phyloP scores from a whole-genome alignment of 371 early-diverging fungal genomes.

The Mucor saturninus region DNA sequence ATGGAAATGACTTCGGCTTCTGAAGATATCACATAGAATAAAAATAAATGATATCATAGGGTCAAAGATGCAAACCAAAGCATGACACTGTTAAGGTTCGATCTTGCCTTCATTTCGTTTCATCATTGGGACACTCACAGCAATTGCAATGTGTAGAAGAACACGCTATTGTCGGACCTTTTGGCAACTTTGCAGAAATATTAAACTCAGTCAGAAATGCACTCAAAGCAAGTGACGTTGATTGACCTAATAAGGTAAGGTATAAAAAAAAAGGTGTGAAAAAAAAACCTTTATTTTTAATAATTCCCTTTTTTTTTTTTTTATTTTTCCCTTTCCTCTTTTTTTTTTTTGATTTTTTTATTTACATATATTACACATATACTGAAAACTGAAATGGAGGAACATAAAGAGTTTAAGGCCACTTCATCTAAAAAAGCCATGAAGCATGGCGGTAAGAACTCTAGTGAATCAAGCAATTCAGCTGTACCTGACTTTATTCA shows the following conservation, averaged over 20 bases:
- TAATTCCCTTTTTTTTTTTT: not conserved
- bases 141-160: too few relatives aligned
- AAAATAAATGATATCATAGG: too few relatives aligned
- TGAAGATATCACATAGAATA: too few relatives aligned
- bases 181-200: not conserved
- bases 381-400: not conserved
- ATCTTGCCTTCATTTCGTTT: too few relatives aligned
- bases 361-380: too few relatives aligned
- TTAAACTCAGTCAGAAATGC: not conserved
- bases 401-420: not conserved
- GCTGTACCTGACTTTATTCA: conserved; percentile 53
- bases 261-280: not conserved
- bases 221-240: conserved; percentile 8
- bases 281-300: not conserved
- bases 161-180: not conserved
- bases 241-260: conserved; percentile 5
- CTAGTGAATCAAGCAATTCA: conserved; percentile 8
- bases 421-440: conserved; percentile 1
- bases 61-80: too few relatives aligned
- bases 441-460: conserved; percentile 13
- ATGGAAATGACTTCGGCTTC: too few relatives aligned
- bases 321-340: not conserved
- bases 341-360: not conserved
- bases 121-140: too few relatives aligned
- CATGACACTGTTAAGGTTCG: too few relatives aligned